phyloP scores from a whole-genome alignment of 495 filamentous ascomycete species.

The Tirmania nivea region DNA sequence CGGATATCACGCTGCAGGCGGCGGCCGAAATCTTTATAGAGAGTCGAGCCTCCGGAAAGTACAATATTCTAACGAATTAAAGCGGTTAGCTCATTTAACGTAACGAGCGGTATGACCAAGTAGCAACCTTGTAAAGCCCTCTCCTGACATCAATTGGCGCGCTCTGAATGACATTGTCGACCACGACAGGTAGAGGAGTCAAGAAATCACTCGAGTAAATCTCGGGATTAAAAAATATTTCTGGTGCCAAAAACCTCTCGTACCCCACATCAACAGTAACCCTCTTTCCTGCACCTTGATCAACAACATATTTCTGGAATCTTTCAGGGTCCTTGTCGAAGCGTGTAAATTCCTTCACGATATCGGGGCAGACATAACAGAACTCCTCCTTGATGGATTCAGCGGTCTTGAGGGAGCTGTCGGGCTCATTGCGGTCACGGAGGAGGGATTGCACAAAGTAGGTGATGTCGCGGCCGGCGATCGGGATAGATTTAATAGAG shows the following conservation, averaged over 20 bases:
- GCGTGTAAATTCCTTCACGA: constrained; percentile 86
- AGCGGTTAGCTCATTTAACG: too few species aligned
- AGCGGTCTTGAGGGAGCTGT: constrained; percentile 90
- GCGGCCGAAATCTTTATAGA: constrained; percentile 94
- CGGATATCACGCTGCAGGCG: constrained; percentile 91
- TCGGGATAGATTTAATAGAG: constrained; percentile 95
- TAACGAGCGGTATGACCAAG: too few species aligned
- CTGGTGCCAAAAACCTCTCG: constrained; percentile 90
- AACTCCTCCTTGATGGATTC: constrained; percentile 95
- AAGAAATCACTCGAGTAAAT: constrained; percentile 97
- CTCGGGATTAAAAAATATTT: constrained; percentile 99
- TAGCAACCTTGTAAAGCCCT: constrained; percentile 60
- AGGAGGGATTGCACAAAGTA: constrained; percentile 94
- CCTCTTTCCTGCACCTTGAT: constrained; percentile 64
- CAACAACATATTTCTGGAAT: constrained; percentile 72
- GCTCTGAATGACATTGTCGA: constrained; percentile 89
- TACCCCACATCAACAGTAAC: constrained; percentile 84
- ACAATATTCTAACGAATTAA: constrained; percentile 53
- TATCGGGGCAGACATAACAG: constrained; percentile 95
- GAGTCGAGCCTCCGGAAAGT: constrained; percentile 80
- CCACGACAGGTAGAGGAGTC: constrained; percentile 78
- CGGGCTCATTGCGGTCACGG: constrained; percentile 86
- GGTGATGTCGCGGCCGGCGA: constrained; percentile 91
- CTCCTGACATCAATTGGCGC: constrained; percentile 92
- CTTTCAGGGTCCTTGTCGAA: constrained; percentile 82